Evolutionary conservation across 345 rosid species (phyloP).

Genomic region (Arabidopsis thaliana): DNA sequence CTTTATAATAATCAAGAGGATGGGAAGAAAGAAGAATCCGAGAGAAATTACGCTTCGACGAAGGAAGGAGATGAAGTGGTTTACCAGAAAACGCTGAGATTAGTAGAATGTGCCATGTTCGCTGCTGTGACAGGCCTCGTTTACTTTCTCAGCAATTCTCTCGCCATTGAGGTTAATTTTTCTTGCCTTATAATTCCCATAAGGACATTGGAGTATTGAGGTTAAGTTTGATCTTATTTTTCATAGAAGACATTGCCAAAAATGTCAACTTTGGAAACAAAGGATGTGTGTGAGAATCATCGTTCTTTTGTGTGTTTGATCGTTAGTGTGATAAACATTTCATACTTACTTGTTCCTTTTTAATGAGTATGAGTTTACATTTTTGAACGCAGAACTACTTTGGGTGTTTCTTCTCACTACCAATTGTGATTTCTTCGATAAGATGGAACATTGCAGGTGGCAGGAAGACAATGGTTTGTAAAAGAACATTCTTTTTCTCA

Average conservation of each 20-base stretch:
- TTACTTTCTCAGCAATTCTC: slow-evolving; percentile 91
- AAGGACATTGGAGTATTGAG: background rate
- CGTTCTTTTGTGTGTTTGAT: slow-evolving; percentile 1
- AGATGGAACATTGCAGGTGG: slow-evolving; percentile 95
- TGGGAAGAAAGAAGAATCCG: slow-evolving; percentile 43
- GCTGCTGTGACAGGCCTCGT: slow-evolving; percentile 87
- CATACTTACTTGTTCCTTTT: background rate
- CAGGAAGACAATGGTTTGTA: slow-evolving; percentile 87
- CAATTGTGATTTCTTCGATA: slow-evolving; percentile 82
- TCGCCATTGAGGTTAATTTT: slow-evolving; percentile 75
- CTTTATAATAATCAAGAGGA: slow-evolving; percentile 45
- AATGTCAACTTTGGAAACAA: slow-evolving; percentile 7
- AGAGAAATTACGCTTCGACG: slow-evolving; percentile 31
- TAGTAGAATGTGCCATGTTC: slow-evolving; percentile 95
- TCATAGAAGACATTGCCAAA: background rate
- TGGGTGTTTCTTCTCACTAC: slow-evolving; percentile 92
- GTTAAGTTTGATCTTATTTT: background rate
- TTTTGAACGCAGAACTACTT: slow-evolving; percentile 77
- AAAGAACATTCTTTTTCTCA: slow-evolving; percentile 18
- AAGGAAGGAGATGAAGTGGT: slow-evolving; percentile 60
- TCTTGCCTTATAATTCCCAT: background rate
- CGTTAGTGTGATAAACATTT: background rate
- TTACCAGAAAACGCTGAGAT: slow-evolving; percentile 72
- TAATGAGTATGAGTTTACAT: background rate
- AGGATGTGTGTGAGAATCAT: slow-evolving; percentile 2